These are phyloP conservation scores for Scheffersomyces titani DNA, from an alignment of 1,139 yeast genomes.

Conservation along the genomic window DNA sequence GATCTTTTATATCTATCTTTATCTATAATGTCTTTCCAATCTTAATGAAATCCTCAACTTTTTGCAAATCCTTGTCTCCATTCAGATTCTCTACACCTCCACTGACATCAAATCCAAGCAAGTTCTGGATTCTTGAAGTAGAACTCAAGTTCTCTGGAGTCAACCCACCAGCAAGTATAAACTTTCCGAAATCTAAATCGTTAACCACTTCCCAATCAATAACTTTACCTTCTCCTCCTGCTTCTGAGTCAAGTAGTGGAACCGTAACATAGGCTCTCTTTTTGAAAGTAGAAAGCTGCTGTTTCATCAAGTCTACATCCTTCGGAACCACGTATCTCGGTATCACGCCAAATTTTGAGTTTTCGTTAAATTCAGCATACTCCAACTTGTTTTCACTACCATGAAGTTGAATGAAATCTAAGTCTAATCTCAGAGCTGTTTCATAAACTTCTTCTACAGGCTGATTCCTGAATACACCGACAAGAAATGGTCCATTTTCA, in stretches of 20 bases:
- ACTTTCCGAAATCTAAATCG: slow-evolving; percentile 40
- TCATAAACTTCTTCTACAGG: slow-evolving; percentile 57
- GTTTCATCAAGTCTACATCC: slow-evolving; percentile 33
- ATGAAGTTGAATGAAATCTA: slow-evolving; percentile 87
- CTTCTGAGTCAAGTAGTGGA: slow-evolving; percentile 80
- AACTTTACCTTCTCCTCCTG: slow-evolving; percentile 86
- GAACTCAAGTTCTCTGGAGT: slow-evolving; percentile 65
- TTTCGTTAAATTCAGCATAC: slow-evolving; percentile 35
- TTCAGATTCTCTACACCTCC: slow-evolving; percentile 80
- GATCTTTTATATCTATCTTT: too few relatives aligned
- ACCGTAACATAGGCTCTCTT: slow-evolving; percentile 26
- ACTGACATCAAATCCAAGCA: slow-evolving; percentile 91
- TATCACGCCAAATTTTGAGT: slow-evolving; percentile 58
- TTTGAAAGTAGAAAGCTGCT: slow-evolving; percentile 17
- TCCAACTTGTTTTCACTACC: slow-evolving; percentile 73
- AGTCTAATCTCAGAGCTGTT: slow-evolving; percentile 45
- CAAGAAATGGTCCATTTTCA: slow-evolving; percentile 67
- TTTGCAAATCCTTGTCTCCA: slow-evolving; percentile 67
- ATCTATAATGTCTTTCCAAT: slow-evolving; percentile 33
- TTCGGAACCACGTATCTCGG: slow-evolving; percentile 68
- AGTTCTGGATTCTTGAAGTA: slow-evolving; percentile 51
- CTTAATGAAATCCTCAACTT: slow-evolving; percentile 58
- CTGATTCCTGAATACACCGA: slow-evolving; percentile 92
- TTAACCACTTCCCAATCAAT: slow-evolving; percentile 63
- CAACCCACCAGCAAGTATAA: slow-evolving; percentile 87